These are phyloP conservation scores for Parasarocladium wereldwijsianum DNA, from an alignment of 2,329 filamentous ascomycete species.

Conservation along the genomic window DNA sequence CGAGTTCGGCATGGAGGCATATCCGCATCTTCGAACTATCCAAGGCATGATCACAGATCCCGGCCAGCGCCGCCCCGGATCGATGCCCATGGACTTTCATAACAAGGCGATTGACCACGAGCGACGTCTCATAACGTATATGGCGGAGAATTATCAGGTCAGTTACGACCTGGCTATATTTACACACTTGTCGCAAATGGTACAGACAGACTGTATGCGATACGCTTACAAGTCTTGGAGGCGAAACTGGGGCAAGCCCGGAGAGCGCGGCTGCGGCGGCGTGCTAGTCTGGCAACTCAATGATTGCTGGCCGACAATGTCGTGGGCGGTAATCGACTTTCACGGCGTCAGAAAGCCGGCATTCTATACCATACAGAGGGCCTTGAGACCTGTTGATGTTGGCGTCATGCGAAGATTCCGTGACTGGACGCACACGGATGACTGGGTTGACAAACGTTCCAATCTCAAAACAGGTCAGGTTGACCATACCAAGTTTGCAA, in stretches of 20 bases:
- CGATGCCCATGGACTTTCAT: conserved; percentile 62
- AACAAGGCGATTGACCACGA: conserved; percentile 74
- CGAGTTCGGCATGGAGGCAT: conserved; percentile 66
- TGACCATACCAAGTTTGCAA: conserved; percentile 22
- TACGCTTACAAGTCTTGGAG: conserved; percentile 42
- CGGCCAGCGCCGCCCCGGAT: conserved; percentile 46
- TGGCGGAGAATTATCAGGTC: conserved; percentile 57
- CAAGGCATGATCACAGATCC: conserved; percentile 42
- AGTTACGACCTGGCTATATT: conserved; percentile 51
- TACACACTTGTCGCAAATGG: conserved; percentile 52
- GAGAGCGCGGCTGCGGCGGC: conserved; percentile 44
- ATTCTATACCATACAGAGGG: conserved; percentile 33
- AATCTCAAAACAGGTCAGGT: conserved; percentile 20
- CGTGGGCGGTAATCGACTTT: conserved; percentile 50
- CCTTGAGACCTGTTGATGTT: conserved; percentile 43
- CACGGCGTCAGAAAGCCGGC: conserved; percentile 51
- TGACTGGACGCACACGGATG: conserved; percentile 22
- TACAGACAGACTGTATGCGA: conserved; percentile 36
- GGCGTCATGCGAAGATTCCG: conserved; percentile 32
- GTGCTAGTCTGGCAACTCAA: conserved; percentile 57
- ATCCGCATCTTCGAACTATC: conserved; percentile 55
- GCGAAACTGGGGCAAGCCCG: conserved; percentile 44
- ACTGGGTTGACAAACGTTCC: conserved; percentile 9
- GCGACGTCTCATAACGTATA: conserved; percentile 56
- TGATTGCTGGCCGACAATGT: conserved; percentile 54